Percentiles rank a stretch among this genome's conserved stretches.
phyloP scores from a whole-genome alignment of 1,139 yeast genomes.

The Taphrina sp. region DNA sequence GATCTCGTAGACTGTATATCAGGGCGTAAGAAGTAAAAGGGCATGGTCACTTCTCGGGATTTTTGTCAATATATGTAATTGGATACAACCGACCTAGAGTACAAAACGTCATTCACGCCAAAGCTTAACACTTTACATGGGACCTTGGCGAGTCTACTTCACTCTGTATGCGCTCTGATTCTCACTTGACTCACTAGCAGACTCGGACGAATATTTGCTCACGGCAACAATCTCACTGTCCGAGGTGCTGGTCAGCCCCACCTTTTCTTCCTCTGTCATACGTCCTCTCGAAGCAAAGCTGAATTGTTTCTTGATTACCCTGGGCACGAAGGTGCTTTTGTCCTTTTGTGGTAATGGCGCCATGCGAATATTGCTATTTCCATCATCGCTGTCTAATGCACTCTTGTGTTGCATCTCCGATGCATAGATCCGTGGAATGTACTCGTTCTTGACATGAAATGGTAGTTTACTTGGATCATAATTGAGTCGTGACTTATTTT shows the following conservation, averaged over 20 bases:
- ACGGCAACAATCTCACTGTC: conserved; percentile 1
- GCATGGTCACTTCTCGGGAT: too few relatives aligned
- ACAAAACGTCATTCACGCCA: too few relatives aligned
- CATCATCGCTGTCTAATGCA: neutral
- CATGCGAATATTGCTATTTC: neutral
- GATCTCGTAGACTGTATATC: too few relatives aligned
- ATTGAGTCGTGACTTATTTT: neutral
- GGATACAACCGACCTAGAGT: too few relatives aligned
- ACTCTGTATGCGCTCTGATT: neutral
- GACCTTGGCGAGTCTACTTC: too few relatives aligned
- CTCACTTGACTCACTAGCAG: conserved; percentile 7
- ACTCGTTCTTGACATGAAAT: conserved; percentile 8
- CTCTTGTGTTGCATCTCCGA: neutral
- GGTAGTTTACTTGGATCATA: neutral
- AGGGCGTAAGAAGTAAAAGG: too few relatives aligned
- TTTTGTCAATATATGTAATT: too few relatives aligned
- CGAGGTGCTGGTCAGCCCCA: conserved; percentile 6
- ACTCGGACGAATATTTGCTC: conserved; percentile 1
- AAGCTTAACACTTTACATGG: too few relatives aligned
- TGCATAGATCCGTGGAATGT: neutral
- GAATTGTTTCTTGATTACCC: conserved; percentile 23
- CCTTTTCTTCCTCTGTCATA: conserved; percentile 10
- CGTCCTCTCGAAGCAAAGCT: conserved; percentile 3
- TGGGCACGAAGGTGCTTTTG: too few relatives aligned
- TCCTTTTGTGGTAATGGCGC: too few relatives aligned